phyloP scores from a whole-genome alignment of 257 asterid species.

The Ballota nigra region DNA sequence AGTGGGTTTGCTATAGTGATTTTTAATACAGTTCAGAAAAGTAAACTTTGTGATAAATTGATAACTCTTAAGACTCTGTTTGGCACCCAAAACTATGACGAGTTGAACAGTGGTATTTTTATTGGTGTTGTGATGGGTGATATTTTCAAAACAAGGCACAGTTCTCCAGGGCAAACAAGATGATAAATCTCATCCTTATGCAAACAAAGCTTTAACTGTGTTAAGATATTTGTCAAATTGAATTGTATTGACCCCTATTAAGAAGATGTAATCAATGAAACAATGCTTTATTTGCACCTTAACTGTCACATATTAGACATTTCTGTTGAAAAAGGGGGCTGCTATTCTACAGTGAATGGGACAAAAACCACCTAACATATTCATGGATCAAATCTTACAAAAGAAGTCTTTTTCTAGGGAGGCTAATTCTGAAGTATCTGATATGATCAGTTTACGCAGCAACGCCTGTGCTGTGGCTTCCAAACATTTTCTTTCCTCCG shows the following conservation, averaged over 20 bases:
- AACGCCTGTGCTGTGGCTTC: constrained; percentile 31
- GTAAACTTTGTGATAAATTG: too few species aligned
- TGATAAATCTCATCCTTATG: too few species aligned
- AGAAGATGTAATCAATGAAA: background rate
- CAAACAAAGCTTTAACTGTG: too few species aligned
- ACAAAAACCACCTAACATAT: background rate
- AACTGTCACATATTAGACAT: background rate
- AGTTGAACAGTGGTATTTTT: too few species aligned
- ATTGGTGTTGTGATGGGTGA: too few species aligned
- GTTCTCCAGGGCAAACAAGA: too few species aligned
- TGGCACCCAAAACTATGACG: too few species aligned
- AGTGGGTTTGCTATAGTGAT: too few species aligned
- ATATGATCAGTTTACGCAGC: constrained; percentile 24
- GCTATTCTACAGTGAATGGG: background rate
- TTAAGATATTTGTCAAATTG: too few species aligned
- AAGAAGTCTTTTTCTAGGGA: constrained; percentile 24
- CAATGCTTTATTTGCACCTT: background rate
- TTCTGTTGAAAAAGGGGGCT: background rate
- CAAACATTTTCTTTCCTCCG: constrained; percentile 42
- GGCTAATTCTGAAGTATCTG: constrained; percentile 15
- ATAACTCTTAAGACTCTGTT: too few species aligned
- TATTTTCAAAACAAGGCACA: too few species aligned
- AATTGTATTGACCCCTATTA: background rate
- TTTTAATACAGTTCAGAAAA: too few species aligned
- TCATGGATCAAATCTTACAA: constrained; percentile 13